These are phyloP conservation scores for Lithocarpus polystachyus DNA, from an alignment of 306 rosid species.

Conservation along the genomic window DNA sequence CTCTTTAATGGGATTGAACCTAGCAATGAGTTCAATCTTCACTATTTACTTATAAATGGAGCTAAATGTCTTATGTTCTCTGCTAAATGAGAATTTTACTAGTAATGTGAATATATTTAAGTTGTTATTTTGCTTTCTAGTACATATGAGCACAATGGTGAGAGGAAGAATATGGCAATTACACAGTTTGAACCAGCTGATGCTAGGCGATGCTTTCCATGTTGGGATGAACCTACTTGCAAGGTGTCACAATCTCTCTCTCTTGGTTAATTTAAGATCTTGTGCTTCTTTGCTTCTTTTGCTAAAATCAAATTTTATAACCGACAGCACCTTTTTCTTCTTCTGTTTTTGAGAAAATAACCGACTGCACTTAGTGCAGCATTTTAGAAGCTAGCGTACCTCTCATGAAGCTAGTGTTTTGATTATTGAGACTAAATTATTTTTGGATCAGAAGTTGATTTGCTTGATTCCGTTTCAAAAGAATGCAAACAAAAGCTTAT, in stretches of 20 bases:
- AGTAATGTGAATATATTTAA: neutral
- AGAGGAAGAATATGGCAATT: conserved; percentile 91
- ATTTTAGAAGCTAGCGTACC: neutral
- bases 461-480: neutral
- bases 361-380: neutral
- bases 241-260: conserved; percentile 50
- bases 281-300: neutral
- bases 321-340: no score
- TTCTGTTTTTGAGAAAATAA: no score
- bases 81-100: no score
- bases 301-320: neutral
- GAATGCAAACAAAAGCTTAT: neutral
- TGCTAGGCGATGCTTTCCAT: conserved; percentile 98
- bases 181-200: conserved; percentile 96
- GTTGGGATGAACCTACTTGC: conserved; percentile 99
- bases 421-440: neutral
- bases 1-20: no score
- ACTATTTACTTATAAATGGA: neutral
- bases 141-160: conserved; percentile 73
- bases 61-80: neutral
- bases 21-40: neutral
- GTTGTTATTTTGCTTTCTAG: conserved; percentile 31
- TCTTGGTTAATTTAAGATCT: neutral
- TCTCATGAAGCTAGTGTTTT: neutral
- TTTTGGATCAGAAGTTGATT: neutral